phyloP scores from a whole-genome alignment of 129 eudicot genomes.

The Pittosporum tobira region DNA sequence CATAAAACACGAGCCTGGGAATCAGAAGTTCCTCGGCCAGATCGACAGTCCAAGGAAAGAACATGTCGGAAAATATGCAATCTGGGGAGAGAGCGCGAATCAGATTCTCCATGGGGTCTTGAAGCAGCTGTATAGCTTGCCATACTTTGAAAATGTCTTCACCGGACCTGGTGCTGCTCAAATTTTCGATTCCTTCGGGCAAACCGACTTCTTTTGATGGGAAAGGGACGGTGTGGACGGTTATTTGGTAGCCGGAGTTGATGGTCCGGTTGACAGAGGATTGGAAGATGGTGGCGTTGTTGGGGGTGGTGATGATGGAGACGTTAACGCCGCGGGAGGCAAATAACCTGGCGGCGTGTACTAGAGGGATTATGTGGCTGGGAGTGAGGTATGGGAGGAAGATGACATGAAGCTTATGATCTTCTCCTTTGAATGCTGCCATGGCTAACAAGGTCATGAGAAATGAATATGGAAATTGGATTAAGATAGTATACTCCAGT shows the following conservation, averaged over 20 bases:
- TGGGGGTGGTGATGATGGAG: constrained; percentile 26
- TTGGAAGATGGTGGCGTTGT: constrained; percentile 15
- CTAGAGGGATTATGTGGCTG: constrained; percentile 38
- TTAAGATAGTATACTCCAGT: too few relatives aligned
- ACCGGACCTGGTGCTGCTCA: constrained; percentile 10
- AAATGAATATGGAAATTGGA: too few relatives aligned
- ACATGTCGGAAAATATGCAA: constrained; percentile 41
- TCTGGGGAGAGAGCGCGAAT: constrained; percentile 12
- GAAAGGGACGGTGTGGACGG: constrained; percentile 12
- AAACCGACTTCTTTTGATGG: constrained; percentile 28
- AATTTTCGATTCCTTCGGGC: constrained; percentile 33
- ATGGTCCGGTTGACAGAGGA: not conserved
- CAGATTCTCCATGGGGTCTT: constrained; percentile 17
- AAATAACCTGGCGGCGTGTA: constrained; percentile 24
- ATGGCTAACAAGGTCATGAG: too few relatives aligned
- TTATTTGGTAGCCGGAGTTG: constrained; percentile 13
- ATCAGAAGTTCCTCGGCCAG: constrained; percentile 30
- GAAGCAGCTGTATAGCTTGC: constrained; percentile 16
- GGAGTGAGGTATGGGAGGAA: constrained; percentile 32
- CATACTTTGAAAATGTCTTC: constrained; percentile 16
- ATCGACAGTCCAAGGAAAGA: constrained; percentile 39
- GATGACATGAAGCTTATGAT: constrained; percentile 15
- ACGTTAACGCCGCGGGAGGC: constrained; percentile 20
- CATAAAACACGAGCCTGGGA: constrained; percentile 34
- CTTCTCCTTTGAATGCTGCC: not conserved